Base-by-base conservation (phyloP, 176 grass and related monocot species). In the Musa acuminata region DNA sequence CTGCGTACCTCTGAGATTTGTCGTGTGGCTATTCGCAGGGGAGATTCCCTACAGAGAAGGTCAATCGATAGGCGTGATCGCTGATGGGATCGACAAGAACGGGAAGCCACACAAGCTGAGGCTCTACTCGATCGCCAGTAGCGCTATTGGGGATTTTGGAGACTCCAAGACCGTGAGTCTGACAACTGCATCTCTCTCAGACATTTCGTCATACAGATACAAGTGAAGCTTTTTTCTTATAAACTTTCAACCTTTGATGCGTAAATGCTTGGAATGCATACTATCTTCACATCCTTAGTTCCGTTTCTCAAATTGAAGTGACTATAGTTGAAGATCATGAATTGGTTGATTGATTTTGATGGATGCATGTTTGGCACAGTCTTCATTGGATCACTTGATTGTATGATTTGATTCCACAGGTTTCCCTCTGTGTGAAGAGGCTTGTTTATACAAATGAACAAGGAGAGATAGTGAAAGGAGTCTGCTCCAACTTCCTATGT, bases 401-500 rank as follows among this genome's bases (percentile, higher is more conserved):
- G n/a, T 51, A 51, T 74, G 21, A 3, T 8, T 57, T 52, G 51
- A 29, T 20, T 83, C 26, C 53, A 57, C 67, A 98, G 95, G 95
- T 94, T 20, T 99, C 95, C 0, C 72, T 94, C 0, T 99, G 95
- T 69, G 95, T 98, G 57, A 98, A 98, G 95, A 83, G 95, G 27
- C 90, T 99, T 14, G 86, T 99, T 48, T 94, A 94, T 75, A 99
- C 95, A 55, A 99, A 99, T 43, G 86, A 99, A 0, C 86, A 85
- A 58, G 88, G 95, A 59, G 90, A 94, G 80, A 76, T 94, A 62
- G 95, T 99, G 19, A 99, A 99, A 86, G 88, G 88, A 69, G 95
- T 99, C 58, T 99, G 95, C 86, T 93, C 95, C 13, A 93, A 93
- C 53, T 97, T 97, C 80, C 76, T 98, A 21, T 98, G 95, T 93